Evolutionary conservation across 768 basidiomycete genomes (phyloP), one percentile per base, ranked within the genome.

Genomic region (Rhizopogon vulgaris): DNA sequence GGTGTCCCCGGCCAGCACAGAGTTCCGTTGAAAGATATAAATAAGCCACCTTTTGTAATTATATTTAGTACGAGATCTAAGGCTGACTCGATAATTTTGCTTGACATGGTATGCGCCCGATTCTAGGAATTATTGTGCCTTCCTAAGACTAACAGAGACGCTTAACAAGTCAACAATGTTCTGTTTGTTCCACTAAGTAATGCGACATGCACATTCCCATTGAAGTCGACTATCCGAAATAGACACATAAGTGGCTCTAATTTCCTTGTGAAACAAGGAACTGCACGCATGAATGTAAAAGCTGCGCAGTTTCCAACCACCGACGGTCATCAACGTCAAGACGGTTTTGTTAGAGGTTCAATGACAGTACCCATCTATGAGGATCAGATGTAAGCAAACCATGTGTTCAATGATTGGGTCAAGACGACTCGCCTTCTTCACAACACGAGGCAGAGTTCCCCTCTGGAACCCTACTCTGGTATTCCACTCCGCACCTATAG

Each of bases 401-500:
- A 38, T 10, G 28, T 28, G 12, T 49, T 45, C 50, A 43, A 48
- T 17, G n/a, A 60, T 64, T 46, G 52, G 17, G 14, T 46, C 6
- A 43, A 39, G 17, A 24, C 28, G 18, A 48, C 25, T 51, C 53
- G 85, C 90, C 84, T 94, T 97, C 71, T 87, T 93, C 53, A 88
- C 83, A 9, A 96, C 84, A 56, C 79, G 80, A 2, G 94, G 94
- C 57, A 94, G 62, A 24, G 93, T 95, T 52, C 79, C 88, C 54
- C 83, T 74, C 70, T 92, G 90, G 78, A 91, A 90, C 3, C 75
- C 85, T 8, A 88, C 78, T 45, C 92, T 76, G 1, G 93, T 94
- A 60, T 95, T 95, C 94, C 94, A 99, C 67, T 98, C 95, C 45
- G 75, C 75, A 6, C 95, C 95, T 27, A 97, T 60, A 6, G 94